phyloP scores from a whole-genome alignment of 768 basidiomycete species.

The Mycena vitilis region DNA sequence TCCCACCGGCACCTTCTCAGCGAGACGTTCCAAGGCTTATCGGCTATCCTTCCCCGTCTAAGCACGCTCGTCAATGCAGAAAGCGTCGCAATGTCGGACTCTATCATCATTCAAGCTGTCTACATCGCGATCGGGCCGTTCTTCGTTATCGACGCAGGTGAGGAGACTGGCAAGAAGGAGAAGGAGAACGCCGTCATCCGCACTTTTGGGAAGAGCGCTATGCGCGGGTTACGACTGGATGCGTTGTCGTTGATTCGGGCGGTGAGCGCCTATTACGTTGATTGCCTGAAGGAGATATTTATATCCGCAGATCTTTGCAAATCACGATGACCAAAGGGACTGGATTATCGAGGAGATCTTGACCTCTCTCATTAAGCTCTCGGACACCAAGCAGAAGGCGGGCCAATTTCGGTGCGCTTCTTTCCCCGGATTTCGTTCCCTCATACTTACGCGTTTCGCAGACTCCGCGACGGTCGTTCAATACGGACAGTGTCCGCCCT shows the following conservation, averaged over 20 bases:
- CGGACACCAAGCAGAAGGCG: slow-evolving; percentile 89
- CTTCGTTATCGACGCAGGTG: slow-evolving; percentile 81
- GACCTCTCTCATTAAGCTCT: slow-evolving; percentile 88
- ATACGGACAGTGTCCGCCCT: slow-evolving; percentile 96
- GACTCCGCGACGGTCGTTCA: slow-evolving; percentile 88
- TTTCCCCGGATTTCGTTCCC: neutral
- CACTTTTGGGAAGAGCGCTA: slow-evolving; percentile 81
- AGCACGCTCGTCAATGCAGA: slow-evolving; percentile 80
- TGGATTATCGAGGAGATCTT: slow-evolving; percentile 99
- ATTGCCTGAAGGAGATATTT: neutral
- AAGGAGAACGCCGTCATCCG: slow-evolving; percentile 70
- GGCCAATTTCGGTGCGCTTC: slow-evolving; percentile 84
- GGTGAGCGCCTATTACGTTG: slow-evolving; percentile 58
- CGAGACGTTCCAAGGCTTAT: slow-evolving; percentile 80
- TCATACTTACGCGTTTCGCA: slow-evolving; percentile 45
- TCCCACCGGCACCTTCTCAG: slow-evolving; percentile 62
- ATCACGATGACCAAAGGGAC: slow-evolving; percentile 88
- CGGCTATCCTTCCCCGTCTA: slow-evolving; percentile 79
- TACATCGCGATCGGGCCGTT: slow-evolving; percentile 96
- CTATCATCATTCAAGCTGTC: slow-evolving; percentile 91
- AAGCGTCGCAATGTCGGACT: slow-evolving; percentile 84
- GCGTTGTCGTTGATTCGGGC: slow-evolving; percentile 87
- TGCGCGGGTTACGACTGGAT: slow-evolving; percentile 85
- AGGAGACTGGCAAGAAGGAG: slow-evolving; percentile 63
- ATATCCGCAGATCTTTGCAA: slow-evolving; percentile 85